Evolutionary conservation across 306 rosid genomes (phyloP).

Genomic region (Vicia villosa): DNA sequence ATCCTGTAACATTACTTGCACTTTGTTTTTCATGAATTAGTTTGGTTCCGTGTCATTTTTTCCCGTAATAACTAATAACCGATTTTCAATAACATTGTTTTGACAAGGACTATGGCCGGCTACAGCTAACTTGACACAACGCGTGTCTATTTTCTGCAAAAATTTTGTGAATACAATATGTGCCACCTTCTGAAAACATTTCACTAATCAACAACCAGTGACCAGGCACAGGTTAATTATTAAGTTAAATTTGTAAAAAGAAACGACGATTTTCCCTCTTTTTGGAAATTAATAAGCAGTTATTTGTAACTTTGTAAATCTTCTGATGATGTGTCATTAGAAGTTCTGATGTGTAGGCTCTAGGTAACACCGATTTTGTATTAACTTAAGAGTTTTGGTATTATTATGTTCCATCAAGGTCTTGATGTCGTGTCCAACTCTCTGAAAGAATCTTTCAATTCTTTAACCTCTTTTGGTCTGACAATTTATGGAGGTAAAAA

Average conservation of each 20-base stretch:
- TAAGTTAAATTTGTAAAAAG: neutral
- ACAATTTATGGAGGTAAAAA: slow-evolving; percentile 62
- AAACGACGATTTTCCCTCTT: neutral
- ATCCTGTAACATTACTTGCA: slow-evolving; percentile 22
- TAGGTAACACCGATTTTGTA: slow-evolving; percentile 2
- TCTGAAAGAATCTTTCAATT: too few species aligned
- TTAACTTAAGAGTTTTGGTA: slow-evolving; percentile 7
- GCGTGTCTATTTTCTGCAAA: slow-evolving; percentile 66
- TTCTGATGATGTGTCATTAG: too few species aligned
- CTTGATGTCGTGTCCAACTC: too few species aligned
- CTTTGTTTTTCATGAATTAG: slow-evolving; percentile 23
- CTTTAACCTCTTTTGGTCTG: slow-evolving; percentile 61
- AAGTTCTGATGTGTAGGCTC: neutral
- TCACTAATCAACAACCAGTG: neutral
- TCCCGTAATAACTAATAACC: neutral
- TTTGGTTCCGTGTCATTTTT: neutral
- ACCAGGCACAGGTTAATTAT: neutral
- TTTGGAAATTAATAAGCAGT: neutral
- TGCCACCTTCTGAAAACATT: slow-evolving; percentile 41
- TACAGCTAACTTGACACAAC: neutral
- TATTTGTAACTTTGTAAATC: neutral
- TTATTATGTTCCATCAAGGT: slow-evolving; percentile 56
- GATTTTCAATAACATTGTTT: neutral
- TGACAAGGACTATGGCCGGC: neutral
- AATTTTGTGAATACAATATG: slow-evolving; percentile 77